phyloP scores from a whole-genome alignment of 2,329 filamentous ascomycete species.

The Furcasterigmium sp. region DNA sequence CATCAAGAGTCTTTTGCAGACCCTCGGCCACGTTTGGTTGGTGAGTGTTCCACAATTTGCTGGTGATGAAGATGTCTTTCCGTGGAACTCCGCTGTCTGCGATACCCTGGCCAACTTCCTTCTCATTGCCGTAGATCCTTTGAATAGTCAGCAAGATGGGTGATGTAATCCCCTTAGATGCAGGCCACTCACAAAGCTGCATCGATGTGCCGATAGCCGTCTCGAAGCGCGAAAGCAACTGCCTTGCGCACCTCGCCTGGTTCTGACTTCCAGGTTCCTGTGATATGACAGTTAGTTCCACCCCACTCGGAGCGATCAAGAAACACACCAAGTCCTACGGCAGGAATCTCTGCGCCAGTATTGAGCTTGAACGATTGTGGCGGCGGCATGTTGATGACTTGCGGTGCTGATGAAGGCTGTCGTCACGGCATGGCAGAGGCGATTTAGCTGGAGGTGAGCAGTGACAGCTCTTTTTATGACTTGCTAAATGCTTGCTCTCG shows the following conservation, averaged over 20 bases:
- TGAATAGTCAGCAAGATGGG: neutral
- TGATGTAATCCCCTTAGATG: neutral
- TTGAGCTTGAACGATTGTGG: too few species aligned
- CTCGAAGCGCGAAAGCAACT: slow-evolving; percentile 46
- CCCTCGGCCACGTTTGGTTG: slow-evolving; percentile 43
- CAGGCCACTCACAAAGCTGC: slow-evolving; percentile 23
- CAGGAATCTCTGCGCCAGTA: neutral
- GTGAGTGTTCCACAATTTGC: slow-evolving; percentile 59
- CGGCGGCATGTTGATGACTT: too few species aligned
- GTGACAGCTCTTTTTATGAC: too few species aligned
- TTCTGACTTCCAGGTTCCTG: slow-evolving; percentile 54
- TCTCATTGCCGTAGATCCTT: slow-evolving; percentile 35
- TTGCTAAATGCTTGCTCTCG: too few species aligned
- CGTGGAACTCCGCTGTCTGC: slow-evolving; percentile 35
- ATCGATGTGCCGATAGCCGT: slow-evolving; percentile 53
- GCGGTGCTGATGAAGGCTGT: too few species aligned
- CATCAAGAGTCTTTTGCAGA: slow-evolving; percentile 34
- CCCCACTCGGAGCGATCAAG: neutral
- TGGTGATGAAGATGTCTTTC: slow-evolving; percentile 47
- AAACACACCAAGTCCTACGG: neutral
- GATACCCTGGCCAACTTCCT: slow-evolving; percentile 42
- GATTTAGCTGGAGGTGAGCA: too few species aligned
- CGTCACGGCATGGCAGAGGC: too few species aligned
- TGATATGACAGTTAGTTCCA: neutral
- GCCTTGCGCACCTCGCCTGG: slow-evolving; percentile 52